These are phyloP conservation scores for Saksenaea vasiformis DNA, from an alignment of 371 early-diverging fungal species.

Conservation along the genomic window DNA sequence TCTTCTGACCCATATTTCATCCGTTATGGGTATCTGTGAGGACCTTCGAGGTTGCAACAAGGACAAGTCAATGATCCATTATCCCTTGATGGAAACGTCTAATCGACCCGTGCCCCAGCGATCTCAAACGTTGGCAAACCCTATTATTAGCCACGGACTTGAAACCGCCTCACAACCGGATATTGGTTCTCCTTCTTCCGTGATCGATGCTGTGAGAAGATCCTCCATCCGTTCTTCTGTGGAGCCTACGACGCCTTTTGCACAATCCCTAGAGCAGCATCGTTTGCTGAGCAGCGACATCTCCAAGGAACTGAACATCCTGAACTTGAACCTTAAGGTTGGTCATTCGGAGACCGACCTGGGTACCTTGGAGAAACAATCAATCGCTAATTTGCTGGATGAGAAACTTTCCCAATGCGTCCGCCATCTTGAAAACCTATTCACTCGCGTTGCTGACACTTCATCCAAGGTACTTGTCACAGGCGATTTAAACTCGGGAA, in stretches of 20 bases:
- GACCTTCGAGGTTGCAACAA: slow-evolving; percentile 68
- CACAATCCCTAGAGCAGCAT: slow-evolving; percentile 24
- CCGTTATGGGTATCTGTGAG: slow-evolving; percentile 58
- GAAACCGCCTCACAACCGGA: slow-evolving; percentile 43
- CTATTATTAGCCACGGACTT: slow-evolving; percentile 20
- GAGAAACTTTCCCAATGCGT: slow-evolving; percentile 65
- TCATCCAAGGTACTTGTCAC: slow-evolving; percentile 94
- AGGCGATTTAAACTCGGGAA: slow-evolving; percentile 97
- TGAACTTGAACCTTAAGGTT: slow-evolving; percentile 70
- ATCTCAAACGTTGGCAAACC: slow-evolving; percentile 36
- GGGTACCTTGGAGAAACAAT: slow-evolving; percentile 60
- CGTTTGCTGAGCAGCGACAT: slow-evolving; percentile 22
- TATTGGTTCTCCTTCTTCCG: slow-evolving; percentile 27
- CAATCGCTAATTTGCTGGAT: slow-evolving; percentile 72
- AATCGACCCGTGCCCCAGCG: slow-evolving; percentile 31
- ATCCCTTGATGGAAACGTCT: slow-evolving; percentile 49
- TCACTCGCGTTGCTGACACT: slow-evolving; percentile 84
- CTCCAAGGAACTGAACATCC: slow-evolving; percentile 59
- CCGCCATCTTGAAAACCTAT: slow-evolving; percentile 80
- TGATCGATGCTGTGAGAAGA: slow-evolving; percentile 32
- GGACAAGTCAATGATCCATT: slow-evolving; percentile 65
- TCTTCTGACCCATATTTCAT: slow-evolving; percentile 60
- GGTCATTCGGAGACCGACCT: slow-evolving; percentile 54
- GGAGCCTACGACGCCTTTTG: slow-evolving; percentile 12
- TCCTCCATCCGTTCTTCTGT: slow-evolving; percentile 15